Evolutionary conservation across 257 asterid genomes (phyloP).

Genomic region (Prunella vulgaris): DNA sequence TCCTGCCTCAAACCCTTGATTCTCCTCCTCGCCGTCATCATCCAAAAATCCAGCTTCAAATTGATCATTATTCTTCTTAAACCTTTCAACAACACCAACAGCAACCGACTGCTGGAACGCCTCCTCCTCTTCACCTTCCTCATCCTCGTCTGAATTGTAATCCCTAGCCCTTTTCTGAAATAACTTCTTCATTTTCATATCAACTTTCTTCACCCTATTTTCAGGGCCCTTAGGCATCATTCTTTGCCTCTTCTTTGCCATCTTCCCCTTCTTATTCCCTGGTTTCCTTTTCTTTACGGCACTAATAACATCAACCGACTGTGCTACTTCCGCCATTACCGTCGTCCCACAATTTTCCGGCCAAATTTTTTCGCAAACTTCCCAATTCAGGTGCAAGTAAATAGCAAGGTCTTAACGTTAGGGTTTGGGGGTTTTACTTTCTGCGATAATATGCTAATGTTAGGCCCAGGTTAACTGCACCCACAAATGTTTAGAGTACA

Average conservation of each 20-base stretch:
- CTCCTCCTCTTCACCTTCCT: slow-evolving; percentile 39
- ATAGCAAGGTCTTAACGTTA: slow-evolving; percentile 11
- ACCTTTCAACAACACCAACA: slow-evolving; percentile 8
- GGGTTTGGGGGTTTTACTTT: slow-evolving; percentile 22
- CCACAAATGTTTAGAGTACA: no score
- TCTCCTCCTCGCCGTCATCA: slow-evolving; percentile 29
- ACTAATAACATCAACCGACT: slow-evolving; percentile 16
- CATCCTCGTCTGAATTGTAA: slow-evolving; percentile 70
- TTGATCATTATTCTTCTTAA: slow-evolving; percentile 19
- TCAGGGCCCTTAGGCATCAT: slow-evolving; percentile 31
- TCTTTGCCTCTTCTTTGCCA: slow-evolving; percentile 43
- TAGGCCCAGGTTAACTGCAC: no score
- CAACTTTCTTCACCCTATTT: slow-evolving; percentile 38
- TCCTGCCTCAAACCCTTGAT: slow-evolving; percentile 27
- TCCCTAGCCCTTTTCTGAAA: slow-evolving; percentile 66
- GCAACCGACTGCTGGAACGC: slow-evolving; percentile 6
- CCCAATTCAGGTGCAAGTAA: slow-evolving; percentile 4
- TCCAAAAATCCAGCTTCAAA: slow-evolving; percentile 35
- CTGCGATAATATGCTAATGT: background rate
- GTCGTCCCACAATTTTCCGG: background rate
- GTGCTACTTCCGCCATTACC: slow-evolving; percentile 30
- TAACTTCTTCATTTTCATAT: slow-evolving; percentile 46
- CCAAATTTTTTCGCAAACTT: background rate
- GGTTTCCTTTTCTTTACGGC: slow-evolving; percentile 32
- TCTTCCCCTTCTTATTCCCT: slow-evolving; percentile 45